Conservation (phyloP, 768 basidiomycete genomes). For the Pisolithus marmoratus region DNA sequence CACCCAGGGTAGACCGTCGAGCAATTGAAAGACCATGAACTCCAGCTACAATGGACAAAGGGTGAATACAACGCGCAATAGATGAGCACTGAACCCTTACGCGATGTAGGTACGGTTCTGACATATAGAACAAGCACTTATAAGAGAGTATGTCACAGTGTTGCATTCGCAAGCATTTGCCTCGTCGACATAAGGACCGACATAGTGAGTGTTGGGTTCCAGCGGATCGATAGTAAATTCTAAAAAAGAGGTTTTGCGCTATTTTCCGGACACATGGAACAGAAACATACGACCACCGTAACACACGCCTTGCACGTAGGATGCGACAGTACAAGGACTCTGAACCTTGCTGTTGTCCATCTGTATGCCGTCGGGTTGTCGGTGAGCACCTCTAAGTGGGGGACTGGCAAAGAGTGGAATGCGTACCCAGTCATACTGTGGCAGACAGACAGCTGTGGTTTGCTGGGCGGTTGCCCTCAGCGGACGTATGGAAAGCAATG, state of each 20-base stretch:
- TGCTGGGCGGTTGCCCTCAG: constrained; percentile 16
- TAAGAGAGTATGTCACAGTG: constrained; percentile 48
- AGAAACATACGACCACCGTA: constrained; percentile 34
- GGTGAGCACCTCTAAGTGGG: not conserved
- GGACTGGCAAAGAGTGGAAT: not conserved
- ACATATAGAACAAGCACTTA: constrained; percentile 55
- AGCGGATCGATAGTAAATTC: constrained; percentile 36
- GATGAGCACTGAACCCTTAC: constrained; percentile 17
- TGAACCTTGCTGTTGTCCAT: constrained; percentile 40
- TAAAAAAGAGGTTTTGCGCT: constrained; percentile 14
- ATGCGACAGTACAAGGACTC: constrained; percentile 42
- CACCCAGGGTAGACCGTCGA: constrained; percentile 25
- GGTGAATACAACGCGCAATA: constrained; percentile 3
- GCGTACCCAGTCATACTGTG: constrained; percentile 24
- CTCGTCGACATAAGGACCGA: constrained; percentile 27
- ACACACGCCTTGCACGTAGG: constrained; percentile 39
- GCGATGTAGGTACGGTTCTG: constrained; percentile 38
- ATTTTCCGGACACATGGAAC: constrained; percentile 3
- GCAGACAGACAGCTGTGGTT: constrained; percentile 15
- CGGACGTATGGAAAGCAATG: constrained; percentile 14
- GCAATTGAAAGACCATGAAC: constrained; percentile 45
- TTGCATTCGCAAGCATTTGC: constrained; percentile 45
- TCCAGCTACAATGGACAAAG: constrained; percentile 38
- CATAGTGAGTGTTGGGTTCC: constrained; percentile 26
- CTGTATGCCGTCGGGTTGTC: constrained; percentile 3